phyloP scores from a whole-genome alignment of 2,329 filamentous ascomycete genomes.

The Myriosclerotinia duriaeana region DNA sequence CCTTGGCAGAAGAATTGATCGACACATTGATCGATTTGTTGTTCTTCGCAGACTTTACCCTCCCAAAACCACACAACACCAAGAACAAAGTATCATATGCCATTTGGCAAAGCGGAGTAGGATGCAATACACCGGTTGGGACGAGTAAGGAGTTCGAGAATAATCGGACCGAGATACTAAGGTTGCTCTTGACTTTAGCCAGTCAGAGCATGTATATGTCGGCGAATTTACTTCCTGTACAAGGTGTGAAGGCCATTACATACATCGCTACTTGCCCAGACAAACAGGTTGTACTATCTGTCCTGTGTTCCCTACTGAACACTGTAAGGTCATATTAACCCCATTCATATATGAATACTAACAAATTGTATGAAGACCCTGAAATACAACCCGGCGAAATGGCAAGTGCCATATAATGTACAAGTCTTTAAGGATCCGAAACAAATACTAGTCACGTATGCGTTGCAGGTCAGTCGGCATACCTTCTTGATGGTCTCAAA shows the following conservation, averaged over 20 bases:
- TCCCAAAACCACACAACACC: constrained; percentile 68
- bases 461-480: constrained; percentile 54
- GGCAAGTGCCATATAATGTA: constrained; percentile 92
- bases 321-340: constrained; percentile 60
- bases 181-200: constrained; percentile 79
- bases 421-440: constrained; percentile 89
- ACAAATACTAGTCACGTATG: constrained; percentile 87
- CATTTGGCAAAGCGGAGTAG: constrained; percentile 98
- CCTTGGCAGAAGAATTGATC: constrained; percentile 87
- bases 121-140: constrained; percentile 84
- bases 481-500: neutral
- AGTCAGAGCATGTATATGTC: constrained; percentile 94
- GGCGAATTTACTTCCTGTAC: constrained; percentile 73
- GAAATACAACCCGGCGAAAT: constrained; percentile 92
- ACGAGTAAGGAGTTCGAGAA: constrained; percentile 91
- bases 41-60: constrained; percentile 87
- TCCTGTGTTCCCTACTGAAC: constrained; percentile 90
- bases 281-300: constrained; percentile 85
- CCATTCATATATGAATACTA: constrained; percentile 1
- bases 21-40: constrained; percentile 85
- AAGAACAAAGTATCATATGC: constrained; percentile 84
- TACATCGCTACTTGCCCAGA: constrained; percentile 86
- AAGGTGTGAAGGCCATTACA: constrained; percentile 80
- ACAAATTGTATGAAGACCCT: constrained; percentile 60
- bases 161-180: constrained; percentile 86